These are phyloP conservation scores for Cardamine occulta DNA, from an alignment of 345 rosid species.

Conservation along the genomic window DNA sequence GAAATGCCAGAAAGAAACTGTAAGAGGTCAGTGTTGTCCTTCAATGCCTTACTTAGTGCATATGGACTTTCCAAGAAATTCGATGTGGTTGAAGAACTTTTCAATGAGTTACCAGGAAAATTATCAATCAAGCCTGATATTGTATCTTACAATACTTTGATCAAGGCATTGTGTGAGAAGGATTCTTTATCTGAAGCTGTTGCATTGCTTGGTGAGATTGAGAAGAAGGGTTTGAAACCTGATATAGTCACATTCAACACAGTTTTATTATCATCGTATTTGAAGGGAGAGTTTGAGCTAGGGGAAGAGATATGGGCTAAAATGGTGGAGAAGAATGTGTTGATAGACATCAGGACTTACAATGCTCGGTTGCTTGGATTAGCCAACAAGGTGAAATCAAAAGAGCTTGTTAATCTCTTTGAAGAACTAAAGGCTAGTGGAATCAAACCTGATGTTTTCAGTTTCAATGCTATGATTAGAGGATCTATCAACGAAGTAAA, in stretches of 20 bases:
- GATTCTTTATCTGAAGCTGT: slow-evolving; percentile 52
- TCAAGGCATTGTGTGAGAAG: slow-evolving; percentile 66
- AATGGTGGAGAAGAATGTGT: slow-evolving; percentile 54
- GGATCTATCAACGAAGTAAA: slow-evolving; percentile 56
- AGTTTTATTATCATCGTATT: slow-evolving; percentile 52
- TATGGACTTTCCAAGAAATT: slow-evolving; percentile 56
- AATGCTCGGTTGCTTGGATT: slow-evolving; percentile 63
- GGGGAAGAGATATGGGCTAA: slow-evolving; percentile 65
- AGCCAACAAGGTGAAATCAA: slow-evolving; percentile 45
- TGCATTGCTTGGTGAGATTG: slow-evolving; percentile 58
- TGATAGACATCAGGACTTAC: slow-evolving; percentile 57
- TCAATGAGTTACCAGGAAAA: slow-evolving; percentile 53
- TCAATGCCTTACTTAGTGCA: slow-evolving; percentile 67
- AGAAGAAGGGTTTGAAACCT: slow-evolving; percentile 53
- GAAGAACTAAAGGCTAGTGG: slow-evolving; percentile 53
- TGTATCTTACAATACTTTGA: slow-evolving; percentile 59
- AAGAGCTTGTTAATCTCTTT: slow-evolving; percentile 50
- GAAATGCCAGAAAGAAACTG: slow-evolving; percentile 69
- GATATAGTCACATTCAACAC: slow-evolving; percentile 66
- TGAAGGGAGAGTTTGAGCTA: slow-evolving; percentile 49
- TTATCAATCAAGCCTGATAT: slow-evolving; percentile 54
- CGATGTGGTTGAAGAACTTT: slow-evolving; percentile 48
- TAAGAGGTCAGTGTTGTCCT: slow-evolving; percentile 58
- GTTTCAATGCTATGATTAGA: slow-evolving; percentile 60
- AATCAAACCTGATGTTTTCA: slow-evolving; percentile 52